Conservation (phyloP, 2,329 filamentous ascomycete genomes). For the Penicillium sp. region DNA sequence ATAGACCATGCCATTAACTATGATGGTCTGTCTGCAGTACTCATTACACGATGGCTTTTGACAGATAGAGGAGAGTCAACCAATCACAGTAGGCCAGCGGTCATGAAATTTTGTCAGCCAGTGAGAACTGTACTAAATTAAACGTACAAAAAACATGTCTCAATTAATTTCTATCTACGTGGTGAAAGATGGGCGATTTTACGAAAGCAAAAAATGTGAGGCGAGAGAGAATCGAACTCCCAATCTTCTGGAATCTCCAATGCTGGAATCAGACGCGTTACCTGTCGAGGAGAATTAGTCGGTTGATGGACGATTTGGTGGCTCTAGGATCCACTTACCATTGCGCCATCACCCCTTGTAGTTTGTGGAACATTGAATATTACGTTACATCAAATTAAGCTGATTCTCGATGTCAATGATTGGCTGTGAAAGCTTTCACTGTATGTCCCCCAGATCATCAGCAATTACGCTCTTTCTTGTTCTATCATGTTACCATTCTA, state of each 20-base stretch:
- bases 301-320: background rate
- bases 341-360: conserved; percentile 3
- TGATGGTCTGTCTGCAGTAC: no score
- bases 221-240: conserved; percentile 6
- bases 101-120: background rate
- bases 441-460: no score
- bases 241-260: conserved; percentile 5
- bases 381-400: background rate
- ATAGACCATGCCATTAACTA: no score
- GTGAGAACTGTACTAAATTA: no score
- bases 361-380: background rate
- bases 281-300: background rate
- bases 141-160: no score
- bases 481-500: no score
- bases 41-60: no score
- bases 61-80: no score
- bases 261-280: conserved; percentile 4
- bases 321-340: background rate
- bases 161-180: no score
- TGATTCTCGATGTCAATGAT: background rate
- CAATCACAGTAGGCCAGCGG: no score
- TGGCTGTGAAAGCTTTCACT: background rate
- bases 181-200: no score
- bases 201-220: background rate
- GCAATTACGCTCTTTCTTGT: no score